phyloP scores from a whole-genome alignment of 2,329 filamentous ascomycete species.

The Aspergillus ochraceoroseus region DNA sequence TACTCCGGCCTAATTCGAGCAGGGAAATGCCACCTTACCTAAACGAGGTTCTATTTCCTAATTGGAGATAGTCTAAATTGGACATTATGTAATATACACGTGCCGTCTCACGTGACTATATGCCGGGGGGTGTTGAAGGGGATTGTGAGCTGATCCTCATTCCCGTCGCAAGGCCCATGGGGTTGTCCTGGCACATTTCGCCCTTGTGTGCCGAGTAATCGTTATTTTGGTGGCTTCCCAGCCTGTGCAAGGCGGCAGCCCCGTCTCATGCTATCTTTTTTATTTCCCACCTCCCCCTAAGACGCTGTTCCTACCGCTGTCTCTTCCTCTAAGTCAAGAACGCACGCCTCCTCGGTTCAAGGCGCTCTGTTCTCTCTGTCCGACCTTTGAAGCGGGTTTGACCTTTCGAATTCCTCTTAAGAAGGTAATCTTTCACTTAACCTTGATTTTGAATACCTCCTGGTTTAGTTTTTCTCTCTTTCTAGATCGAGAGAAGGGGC shows the following conservation, averaged over 20 bases:
- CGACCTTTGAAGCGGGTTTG: conserved; percentile 14
- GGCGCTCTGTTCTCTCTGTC: conserved; percentile 21
- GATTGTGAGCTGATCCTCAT: conserved; percentile 23
- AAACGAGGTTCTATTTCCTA: too few relatives aligned
- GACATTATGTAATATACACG: conserved; percentile 18
- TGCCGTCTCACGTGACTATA: conserved; percentile 16
- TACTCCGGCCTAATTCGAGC: too few relatives aligned
- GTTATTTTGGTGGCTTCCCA: conserved; percentile 25
- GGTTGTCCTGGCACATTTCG: conserved; percentile 24
- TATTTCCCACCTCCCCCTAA: conserved; percentile 19
- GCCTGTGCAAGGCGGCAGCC: conserved; percentile 31
- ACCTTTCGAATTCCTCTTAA: conserved; percentile 14
- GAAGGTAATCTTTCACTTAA: conserved; percentile 17
- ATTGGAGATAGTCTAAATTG: too few relatives aligned
- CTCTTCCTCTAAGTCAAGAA: conserved; percentile 29
- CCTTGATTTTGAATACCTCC: not conserved
- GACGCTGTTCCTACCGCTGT: conserved; percentile 28
- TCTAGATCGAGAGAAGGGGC: conserved; percentile 6
- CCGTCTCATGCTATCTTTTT: conserved; percentile 28
- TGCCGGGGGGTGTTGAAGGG: conserved; percentile 20
- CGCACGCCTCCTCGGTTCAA: conserved; percentile 31
- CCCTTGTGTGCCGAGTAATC: conserved; percentile 19
- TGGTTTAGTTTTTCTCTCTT: not conserved
- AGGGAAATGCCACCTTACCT: too few relatives aligned
- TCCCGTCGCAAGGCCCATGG: conserved; percentile 26